Conservation (phyloP, 768 basidiomycete species). For the Calvatia gigantea region DNA sequence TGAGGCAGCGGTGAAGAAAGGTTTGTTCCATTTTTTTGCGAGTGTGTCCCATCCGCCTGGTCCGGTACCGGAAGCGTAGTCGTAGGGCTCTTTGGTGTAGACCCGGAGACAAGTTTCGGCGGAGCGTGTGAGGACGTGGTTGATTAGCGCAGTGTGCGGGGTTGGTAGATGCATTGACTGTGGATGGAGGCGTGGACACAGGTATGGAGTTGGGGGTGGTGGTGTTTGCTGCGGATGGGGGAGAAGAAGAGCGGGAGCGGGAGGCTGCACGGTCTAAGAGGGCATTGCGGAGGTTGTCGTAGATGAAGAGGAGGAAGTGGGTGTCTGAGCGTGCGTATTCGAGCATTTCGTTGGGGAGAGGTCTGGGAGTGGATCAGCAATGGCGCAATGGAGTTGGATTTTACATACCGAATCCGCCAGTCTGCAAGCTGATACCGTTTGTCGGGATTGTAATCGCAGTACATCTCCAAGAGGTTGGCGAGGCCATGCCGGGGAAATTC, state of each 20-base stretch:
- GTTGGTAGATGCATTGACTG: constrained; percentile 4
- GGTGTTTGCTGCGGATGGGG: constrained; percentile 16
- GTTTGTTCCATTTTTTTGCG: constrained; percentile 82
- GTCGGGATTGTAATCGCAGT: constrained; percentile 87
- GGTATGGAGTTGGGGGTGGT: constrained; percentile 21
- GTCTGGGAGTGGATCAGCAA: constrained; percentile 33
- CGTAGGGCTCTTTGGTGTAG: constrained; percentile 70
- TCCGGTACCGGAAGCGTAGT: constrained; percentile 60
- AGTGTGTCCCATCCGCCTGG: constrained; percentile 74
- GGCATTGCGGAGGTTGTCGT: constrained; percentile 85
- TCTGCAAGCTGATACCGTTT: constrained; percentile 97
- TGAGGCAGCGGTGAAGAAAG: constrained; percentile 23
- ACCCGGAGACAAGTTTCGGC: constrained; percentile 72
- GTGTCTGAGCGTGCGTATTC: constrained; percentile 94
- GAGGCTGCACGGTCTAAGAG: constrained; percentile 70
- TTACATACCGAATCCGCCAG: constrained; percentile 83
- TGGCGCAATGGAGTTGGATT: background rate
- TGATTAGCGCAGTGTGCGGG: constrained; percentile 43
- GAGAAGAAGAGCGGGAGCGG: constrained; percentile 33
- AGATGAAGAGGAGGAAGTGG: constrained; percentile 90
- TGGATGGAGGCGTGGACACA: constrained; percentile 13
- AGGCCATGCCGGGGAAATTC: constrained; percentile 85
- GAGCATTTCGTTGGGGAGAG: constrained; percentile 85
- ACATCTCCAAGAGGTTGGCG: constrained; percentile 80
- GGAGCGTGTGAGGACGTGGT: constrained; percentile 67